phyloP scores from a whole-genome alignment of 495 filamentous ascomycete species.

The Podospora didyma region DNA sequence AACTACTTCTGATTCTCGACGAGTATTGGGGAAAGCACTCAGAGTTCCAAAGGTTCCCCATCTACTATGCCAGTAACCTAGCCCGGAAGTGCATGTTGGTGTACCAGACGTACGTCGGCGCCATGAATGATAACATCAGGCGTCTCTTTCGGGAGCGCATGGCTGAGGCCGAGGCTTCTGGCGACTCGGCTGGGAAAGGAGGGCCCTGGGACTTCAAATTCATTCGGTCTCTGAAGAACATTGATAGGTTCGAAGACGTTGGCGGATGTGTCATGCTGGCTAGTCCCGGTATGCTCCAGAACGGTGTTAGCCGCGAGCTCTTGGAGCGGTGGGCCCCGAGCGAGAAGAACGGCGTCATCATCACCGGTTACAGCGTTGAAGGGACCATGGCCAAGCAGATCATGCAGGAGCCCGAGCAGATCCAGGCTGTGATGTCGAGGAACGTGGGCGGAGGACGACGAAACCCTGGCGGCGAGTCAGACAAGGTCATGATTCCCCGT shows the following conservation, averaged over 20 bases:
- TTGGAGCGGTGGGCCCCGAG: constrained; percentile 94
- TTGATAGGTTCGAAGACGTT: constrained; percentile 94
- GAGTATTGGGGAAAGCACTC: constrained; percentile 91
- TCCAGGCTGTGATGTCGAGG: constrained; percentile 85
- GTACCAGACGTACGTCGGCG: constrained; percentile 93
- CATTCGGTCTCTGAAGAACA: constrained; percentile 81
- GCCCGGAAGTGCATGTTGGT: constrained; percentile 97
- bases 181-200: constrained; percentile 64
- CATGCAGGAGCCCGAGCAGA: constrained; percentile 87
- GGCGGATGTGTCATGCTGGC: constrained; percentile 96
- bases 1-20: constrained; percentile 88
- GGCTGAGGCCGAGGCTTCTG: constrained; percentile 76
- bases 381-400: constrained; percentile 97
- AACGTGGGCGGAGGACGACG: constrained; percentile 50
- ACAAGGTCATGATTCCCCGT: constrained; percentile 87
- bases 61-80: constrained; percentile 93
- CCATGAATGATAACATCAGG: constrained; percentile 99
- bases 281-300: constrained; percentile 95
- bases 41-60: constrained; percentile 83
- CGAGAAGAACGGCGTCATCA: constrained; percentile 91
- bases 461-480: constrained; percentile 55
- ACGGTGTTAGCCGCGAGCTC: constrained; percentile 85
- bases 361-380: constrained; percentile 97
- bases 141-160: constrained; percentile 79
- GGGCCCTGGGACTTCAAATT: constrained; percentile 97